Evolutionary conservation across 331 rosid genomes (phyloP).

Genomic region (Phaseolus coccineus): DNA sequence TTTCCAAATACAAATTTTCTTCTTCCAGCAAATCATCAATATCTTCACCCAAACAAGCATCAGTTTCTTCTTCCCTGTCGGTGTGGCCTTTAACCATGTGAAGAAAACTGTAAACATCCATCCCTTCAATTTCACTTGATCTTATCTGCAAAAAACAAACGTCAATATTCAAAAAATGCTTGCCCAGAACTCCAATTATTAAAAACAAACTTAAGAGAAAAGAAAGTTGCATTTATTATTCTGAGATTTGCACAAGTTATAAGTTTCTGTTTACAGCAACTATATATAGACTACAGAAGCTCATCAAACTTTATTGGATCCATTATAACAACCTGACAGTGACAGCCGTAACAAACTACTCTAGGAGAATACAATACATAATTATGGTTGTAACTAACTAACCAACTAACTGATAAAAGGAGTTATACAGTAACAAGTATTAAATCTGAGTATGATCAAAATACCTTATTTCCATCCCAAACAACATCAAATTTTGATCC

Average conservation of each 20-base stretch:
- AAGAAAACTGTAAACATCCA: slow-evolving; percentile 77
- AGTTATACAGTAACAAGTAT: no score
- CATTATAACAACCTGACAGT: no score
- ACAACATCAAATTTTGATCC: slow-evolving; percentile 88
- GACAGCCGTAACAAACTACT: no score
- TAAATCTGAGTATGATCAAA: slow-evolving; percentile 10
- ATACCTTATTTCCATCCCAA: slow-evolving; percentile 82
- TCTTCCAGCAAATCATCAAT: slow-evolving; percentile 72
- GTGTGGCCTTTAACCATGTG: slow-evolving; percentile 65
- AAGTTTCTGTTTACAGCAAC: no score
- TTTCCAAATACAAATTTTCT: slow-evolving; percentile 43
- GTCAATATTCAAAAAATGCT: slow-evolving; percentile 25
- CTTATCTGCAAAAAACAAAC: slow-evolving; percentile 57
- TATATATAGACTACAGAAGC: no score
- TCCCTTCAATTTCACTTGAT: slow-evolving; percentile 61
- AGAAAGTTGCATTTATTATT: no score
- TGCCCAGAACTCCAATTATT: slow-evolving; percentile 8
- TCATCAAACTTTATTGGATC: no score
- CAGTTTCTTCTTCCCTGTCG: slow-evolving; percentile 57
- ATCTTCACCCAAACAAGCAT: slow-evolving; percentile 80
- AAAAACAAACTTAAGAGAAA: no score
- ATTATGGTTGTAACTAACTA: no score
- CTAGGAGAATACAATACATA: no score
- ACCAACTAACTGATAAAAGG: no score
- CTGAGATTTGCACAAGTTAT: no score